phyloP scores from a whole-genome alignment of 1,284 basidiomycete genomes.

The Sanghuangporus baumii region DNA sequence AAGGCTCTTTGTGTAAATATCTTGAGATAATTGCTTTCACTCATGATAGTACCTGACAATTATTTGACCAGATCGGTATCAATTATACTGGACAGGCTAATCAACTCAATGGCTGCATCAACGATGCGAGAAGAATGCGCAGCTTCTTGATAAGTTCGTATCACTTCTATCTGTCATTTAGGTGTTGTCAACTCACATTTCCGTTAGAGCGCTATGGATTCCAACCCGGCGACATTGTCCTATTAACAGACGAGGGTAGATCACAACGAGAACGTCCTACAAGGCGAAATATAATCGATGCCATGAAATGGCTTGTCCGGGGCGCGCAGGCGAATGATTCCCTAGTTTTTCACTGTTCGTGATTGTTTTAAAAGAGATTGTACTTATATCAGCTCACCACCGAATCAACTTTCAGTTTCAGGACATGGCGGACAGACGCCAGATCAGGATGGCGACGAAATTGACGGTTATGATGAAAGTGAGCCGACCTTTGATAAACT shows the following conservation, averaged over 20 bases:
- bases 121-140: conserved; percentile 72
- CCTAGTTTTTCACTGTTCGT: conserved; percentile 81
- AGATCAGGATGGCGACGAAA: conserved; percentile 65
- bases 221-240: conserved; percentile 64
- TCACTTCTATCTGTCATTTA: neutral
- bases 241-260: conserved; percentile 70
- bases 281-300: conserved; percentile 71
- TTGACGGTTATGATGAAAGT: conserved; percentile 69
- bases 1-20: conserved; percentile 16
- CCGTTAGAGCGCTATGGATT: conserved; percentile 55
- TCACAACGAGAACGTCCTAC: conserved; percentile 60
- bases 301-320: conserved; percentile 84
- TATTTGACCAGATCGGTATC: conserved; percentile 56
- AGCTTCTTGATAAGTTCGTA: conserved; percentile 64
- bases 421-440: conserved; percentile 81
- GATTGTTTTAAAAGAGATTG: neutral
- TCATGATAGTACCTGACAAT: neutral
- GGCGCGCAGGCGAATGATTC: conserved; percentile 74
- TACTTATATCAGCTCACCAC: neutral
- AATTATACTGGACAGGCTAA: conserved; percentile 67
- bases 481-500: conserved; percentile 11
- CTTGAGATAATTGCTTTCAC: neutral
- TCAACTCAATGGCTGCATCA: conserved; percentile 74
- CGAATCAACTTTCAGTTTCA: conserved; percentile 42
- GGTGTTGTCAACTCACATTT: neutral